Conservation (phyloP, 768 basidiomycete genomes). For the Tylopilus cervinicoccineus region DNA sequence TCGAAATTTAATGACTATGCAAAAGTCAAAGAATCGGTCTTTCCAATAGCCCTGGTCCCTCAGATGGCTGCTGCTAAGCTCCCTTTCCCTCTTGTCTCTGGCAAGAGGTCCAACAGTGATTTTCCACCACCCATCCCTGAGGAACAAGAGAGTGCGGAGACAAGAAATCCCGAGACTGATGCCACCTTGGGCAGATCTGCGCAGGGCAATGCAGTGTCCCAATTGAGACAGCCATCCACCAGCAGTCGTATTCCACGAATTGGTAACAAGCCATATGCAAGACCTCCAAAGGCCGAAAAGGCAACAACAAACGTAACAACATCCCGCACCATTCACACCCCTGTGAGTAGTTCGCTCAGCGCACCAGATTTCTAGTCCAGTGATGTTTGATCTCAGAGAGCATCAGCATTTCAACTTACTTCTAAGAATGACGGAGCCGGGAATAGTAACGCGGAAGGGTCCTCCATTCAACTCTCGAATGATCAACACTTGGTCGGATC, state of each 20-base stretch:
- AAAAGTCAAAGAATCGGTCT: constrained; percentile 19
- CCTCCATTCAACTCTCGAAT: constrained; percentile 6
- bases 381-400: constrained; percentile 6
- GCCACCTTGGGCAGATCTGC: constrained; percentile 13
- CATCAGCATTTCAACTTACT: constrained; percentile 8
- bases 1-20: constrained; percentile 7
- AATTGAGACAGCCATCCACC: constrained; percentile 42
- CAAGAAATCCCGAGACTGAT: constrained; percentile 7
- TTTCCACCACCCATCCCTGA: constrained; percentile 32
- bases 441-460: constrained; percentile 9
- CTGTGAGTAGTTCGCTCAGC: constrained; percentile 15
- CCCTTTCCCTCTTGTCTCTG: constrained; percentile 27
- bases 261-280: constrained; percentile 54
- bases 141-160: constrained; percentile 20
- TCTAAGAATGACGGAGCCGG: constrained; percentile 8
- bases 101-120: constrained; percentile 17
- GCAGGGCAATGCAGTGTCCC: constrained; percentile 37
- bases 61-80: constrained; percentile 15
- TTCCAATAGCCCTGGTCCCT: constrained; percentile 12
- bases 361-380: neutral
- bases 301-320: constrained; percentile 4
- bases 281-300: constrained; percentile 27
- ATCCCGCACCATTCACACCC: constrained; percentile 1
- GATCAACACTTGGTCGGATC: constrained; percentile 10
- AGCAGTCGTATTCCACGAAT: constrained; percentile 62